phyloP scores from a whole-genome alignment of 805 yeast genomes.

The Candida methanosorbosa region DNA sequence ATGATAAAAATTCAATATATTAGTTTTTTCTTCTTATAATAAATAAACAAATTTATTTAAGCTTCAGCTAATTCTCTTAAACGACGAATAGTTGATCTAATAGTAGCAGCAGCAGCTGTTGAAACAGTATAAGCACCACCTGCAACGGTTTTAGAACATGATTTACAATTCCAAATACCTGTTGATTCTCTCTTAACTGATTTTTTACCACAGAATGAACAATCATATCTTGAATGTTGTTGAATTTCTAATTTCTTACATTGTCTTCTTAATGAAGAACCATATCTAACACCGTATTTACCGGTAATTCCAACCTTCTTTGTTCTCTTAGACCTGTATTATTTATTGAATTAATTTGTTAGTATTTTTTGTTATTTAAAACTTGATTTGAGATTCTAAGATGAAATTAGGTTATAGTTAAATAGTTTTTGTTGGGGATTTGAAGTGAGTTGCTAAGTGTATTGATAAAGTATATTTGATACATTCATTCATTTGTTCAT shows the following conservation, averaged over 20 bases:
- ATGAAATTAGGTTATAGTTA: no score
- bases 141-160: slow-evolving; percentile 95
- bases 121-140: slow-evolving; percentile 99
- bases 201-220: slow-evolving; percentile 99
- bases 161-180: slow-evolving; percentile 98
- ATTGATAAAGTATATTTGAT: no score
- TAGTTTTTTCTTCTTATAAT: neutral
- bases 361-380: no score
- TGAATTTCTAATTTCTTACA: slow-evolving; percentile 98
- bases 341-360: no score
- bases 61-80: slow-evolving; percentile 99
- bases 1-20: neutral
- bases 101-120: slow-evolving; percentile 99
- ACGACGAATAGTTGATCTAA: slow-evolving; percentile 99
- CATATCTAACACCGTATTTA: slow-evolving; percentile 99
- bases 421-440: no score
- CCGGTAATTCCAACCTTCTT: slow-evolving; percentile 99
- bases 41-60: slow-evolving; percentile 35
- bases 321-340: slow-evolving; percentile 94
- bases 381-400: no score
- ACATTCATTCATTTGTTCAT: no score
- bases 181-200: slow-evolving; percentile 94
- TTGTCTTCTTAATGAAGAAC: slow-evolving; percentile 99
- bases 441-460: no score
- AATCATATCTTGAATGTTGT: slow-evolving; percentile 98